Base-by-base conservation (phyloP, 1,284 basidiomycete genomes). In the Acaromyces ingoldii region DNA sequence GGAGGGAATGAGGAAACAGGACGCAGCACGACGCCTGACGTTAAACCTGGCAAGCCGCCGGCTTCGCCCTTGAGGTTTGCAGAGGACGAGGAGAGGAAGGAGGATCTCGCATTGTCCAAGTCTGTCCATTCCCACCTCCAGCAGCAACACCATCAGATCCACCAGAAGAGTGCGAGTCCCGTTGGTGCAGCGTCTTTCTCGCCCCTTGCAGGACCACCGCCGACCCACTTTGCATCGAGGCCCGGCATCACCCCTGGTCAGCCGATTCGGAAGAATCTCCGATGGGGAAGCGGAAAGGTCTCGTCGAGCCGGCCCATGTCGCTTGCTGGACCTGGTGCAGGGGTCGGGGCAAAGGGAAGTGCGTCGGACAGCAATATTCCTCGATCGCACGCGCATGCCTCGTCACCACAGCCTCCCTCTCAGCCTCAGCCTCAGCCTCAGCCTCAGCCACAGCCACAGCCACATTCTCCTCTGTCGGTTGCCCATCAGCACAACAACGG, bases 261-360 rank as follows among this genome's bases (percentile, higher is more conserved):
- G 49, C 70, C 70, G 4, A 66, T 66, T 50, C 65, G 71, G 22
- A 71, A 63, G 57, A 73, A 73, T 39, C 39, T 73, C 25, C 59
- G 71, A 4, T 73, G 71, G 71, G 71, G 71, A 24, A 70, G 57
- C 41, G 71, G 71, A 22, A 73, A 73, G 45, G 58, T 62, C 5
- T 70, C 69, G 17, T 34, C 50, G 11, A 70, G 68, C 39, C 61
- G 70, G 0, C 62, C 60, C 0, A 9, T 70, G 38, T n/a, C n/a
- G n/a, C n/a, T n/a, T n/a, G 58, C n/a, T n/a, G n/a, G n/a, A n/a
- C n/a, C n/a, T n/a, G n/a, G n/a, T n/a, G n/a, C n/a, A n/a, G n/a
- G n/a, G n/a, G n/a, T n/a, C n/a, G n/a, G n/a, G n/a, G n/a, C n/a
- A n/a, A n/a, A n/a, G n/a, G n/a, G n/a, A n/a, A n/a, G n/a, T n/a